These are phyloP conservation scores for Penicillium longicatenatum DNA, from an alignment of 495 filamentous ascomycete genomes.

Conservation along the genomic window DNA sequence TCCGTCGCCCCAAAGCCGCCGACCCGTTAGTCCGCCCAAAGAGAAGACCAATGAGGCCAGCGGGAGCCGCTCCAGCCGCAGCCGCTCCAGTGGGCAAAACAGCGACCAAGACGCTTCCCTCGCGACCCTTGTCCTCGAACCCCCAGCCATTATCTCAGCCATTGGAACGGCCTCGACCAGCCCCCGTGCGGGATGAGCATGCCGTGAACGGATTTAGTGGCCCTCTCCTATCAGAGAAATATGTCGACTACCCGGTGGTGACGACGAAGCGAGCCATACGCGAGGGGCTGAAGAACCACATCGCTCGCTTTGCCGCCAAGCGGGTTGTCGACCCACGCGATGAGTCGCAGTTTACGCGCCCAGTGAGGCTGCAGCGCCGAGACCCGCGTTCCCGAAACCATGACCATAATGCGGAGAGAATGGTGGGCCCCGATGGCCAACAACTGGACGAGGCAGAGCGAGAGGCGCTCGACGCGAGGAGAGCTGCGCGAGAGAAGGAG, in stretches of 20 bases:
- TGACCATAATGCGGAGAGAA: conserved; percentile 41
- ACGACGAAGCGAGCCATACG: conserved; percentile 78
- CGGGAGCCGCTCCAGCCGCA: conserved; percentile 23
- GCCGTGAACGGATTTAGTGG: conserved; percentile 62
- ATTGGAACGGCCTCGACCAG: conserved; percentile 17
- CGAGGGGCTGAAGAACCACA: conserved; percentile 81
- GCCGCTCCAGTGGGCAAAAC: conserved; percentile 4
- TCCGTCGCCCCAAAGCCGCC: conserved; percentile 52
- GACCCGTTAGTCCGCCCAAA: conserved; percentile 73
- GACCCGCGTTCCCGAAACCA: conserved; percentile 74
- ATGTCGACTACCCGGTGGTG: conserved; percentile 69
- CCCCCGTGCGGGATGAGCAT: conserved; percentile 38
- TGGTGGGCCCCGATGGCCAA: conserved; percentile 43
- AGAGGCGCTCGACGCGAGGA: conserved; percentile 68
- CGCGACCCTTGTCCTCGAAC: conserved; percentile 23
- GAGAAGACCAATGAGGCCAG: conserved; percentile 43
- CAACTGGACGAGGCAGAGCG: conserved; percentile 64
- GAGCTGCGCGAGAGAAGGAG: conserved; percentile 78
- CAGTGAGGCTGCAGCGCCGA: conserved; percentile 83
- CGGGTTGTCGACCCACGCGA: conserved; percentile 70
- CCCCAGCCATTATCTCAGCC: conserved; percentile 8
- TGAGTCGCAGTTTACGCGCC: conserved; percentile 79
- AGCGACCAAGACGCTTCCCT: conserved; percentile 30
- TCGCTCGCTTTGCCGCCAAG: conserved; percentile 73
- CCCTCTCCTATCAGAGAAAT: conserved; percentile 50